phyloP scores from a whole-genome alignment of 2,329 filamentous ascomycete species.

The Penicillium sclerotigenum region DNA sequence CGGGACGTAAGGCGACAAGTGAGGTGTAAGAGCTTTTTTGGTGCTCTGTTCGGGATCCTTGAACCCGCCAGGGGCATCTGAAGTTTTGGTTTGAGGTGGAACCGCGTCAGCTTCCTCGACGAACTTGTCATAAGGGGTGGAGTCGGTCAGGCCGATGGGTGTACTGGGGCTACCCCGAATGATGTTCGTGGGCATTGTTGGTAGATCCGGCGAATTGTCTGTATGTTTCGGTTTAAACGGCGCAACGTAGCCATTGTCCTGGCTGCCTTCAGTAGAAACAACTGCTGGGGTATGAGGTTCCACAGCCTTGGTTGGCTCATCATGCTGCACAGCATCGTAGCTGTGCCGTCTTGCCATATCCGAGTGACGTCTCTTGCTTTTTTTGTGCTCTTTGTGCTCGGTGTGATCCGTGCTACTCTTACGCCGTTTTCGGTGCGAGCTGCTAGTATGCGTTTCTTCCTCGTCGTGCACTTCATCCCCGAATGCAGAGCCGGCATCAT shows the following conservation, averaged over 20 bases:
- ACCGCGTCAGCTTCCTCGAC: too few relatives aligned
- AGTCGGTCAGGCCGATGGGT: not conserved
- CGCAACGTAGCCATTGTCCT: not conserved
- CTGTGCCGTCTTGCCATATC: not conserved
- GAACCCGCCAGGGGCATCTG: not conserved
- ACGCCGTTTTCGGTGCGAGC: not conserved
- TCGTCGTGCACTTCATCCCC: constrained; percentile 25
- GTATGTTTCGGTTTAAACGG: too few relatives aligned
- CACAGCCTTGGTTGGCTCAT: not conserved
- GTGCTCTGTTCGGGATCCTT: not conserved
- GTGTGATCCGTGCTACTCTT: constrained; percentile 2
- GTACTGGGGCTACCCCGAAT: not conserved
- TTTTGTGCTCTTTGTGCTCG: not conserved
- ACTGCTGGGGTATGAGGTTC: not conserved
- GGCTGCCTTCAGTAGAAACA: not conserved
- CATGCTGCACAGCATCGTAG: not conserved
- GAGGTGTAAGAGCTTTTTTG: not conserved
- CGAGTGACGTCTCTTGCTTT: constrained; percentile 1
- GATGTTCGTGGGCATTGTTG: not conserved
- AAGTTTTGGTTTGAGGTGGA: not conserved
- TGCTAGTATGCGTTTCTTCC: not conserved
- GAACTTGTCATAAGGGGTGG: not conserved
- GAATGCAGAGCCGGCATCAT: constrained; percentile 8
- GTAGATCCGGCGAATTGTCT: not conserved
- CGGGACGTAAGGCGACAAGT: not conserved